Evolutionary conservation across 768 basidiomycete species (phyloP), one percentile per base, ranked within the genome.

Genomic region (Leccinellum luteum): DNA sequence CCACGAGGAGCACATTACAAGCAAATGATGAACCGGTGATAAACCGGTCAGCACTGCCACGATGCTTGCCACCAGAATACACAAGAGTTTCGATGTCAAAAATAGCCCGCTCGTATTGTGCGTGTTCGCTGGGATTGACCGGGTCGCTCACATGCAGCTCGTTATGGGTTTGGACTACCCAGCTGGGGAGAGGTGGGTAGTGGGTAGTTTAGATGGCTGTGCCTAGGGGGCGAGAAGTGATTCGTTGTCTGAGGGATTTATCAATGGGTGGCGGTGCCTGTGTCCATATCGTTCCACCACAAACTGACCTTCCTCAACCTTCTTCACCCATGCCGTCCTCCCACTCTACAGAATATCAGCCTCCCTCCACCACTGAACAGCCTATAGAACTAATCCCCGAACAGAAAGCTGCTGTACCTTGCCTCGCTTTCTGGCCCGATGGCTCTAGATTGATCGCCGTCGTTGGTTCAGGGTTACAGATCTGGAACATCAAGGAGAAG

Each of bases 351-450:
- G 48, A 56, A n/a, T n/a, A 21, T 10, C 58, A n/a, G 12, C 15
- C 30, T 12, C 6, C 25, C 15, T 4, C 53, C 23, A 28, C 48
- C 32, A 23, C 31, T 15, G 57, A 58, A 15, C 59, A 65, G n/a
- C 63, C 49, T 5, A 32, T 43, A 25, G 65, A 59, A 23, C 50
- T 67, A 2, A 62, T 66, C 13, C 63, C 62, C 2, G 66, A 67
- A 28, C 66, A 61, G 10, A 64, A 48, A 31, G 47, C 57, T 1
- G 12, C 63, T 43, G 49, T 66, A 17, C 49, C 65, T 8, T 66
- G 65, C 47, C 47, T 66, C 6, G 59, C 66, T 30, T 66, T 66
- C 63, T 66, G 63, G 66, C 63, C 65, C 17, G 66, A 66, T 62
- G 65, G 65, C 31, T 53, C 65, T 44, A 58, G 63, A 57, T 62